Base-by-base conservation (phyloP, 352 stramenopile species). In the Plasmopara halstedii region DNA sequence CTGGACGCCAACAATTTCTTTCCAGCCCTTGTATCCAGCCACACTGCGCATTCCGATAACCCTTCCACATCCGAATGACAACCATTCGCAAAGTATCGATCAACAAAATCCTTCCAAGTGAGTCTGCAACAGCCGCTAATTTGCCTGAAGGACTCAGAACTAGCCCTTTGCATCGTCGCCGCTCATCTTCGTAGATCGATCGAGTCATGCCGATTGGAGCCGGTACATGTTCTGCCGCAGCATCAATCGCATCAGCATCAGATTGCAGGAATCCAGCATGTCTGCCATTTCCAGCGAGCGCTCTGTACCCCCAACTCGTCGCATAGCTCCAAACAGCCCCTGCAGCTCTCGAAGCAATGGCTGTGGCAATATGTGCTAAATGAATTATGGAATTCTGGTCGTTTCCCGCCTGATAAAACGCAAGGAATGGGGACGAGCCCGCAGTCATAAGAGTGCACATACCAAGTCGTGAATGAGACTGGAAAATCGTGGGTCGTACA, bases 371-470 rank as follows among this genome's bases (percentile, higher is more conserved):
- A 51, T 93, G 81, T 6, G 81, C 81, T 45, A 93, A 68, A 32
- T 89, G 81, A 40, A 93, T 86, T 47, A 90, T 86, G 25, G 81
- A 93, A 36, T 88, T 90, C 40, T 88, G 78, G 44, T 93, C 81
- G 22, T 87, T 87, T 2, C 78, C 81, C 4, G 81, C 81, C 25
- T 89, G 81, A 39, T 90, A 90, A 35, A 93, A 93, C 8, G 76
- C 71, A 7, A 93, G 48, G 40, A 90, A 88, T 0, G 81, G 81
- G 15, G 67, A 62, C 0, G 69, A 70, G 0, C 81, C 81, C 17
- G 77, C 72, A 22, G 70, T 87, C 5, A 93, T 53, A 39, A 88
- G 69, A 11, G 76, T 88, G 27, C 83, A 81, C 2, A 88, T 59
- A 1, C 81, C 78, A 22, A 88, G 62, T 1, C 81, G 78, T 15